A percentile compares a stretch with the other conserved stretches of the same genome.
These are phyloP conservation scores for Boletus huronensis DNA, from an alignment of 768 basidiomycete species.

Conservation along the genomic window DNA sequence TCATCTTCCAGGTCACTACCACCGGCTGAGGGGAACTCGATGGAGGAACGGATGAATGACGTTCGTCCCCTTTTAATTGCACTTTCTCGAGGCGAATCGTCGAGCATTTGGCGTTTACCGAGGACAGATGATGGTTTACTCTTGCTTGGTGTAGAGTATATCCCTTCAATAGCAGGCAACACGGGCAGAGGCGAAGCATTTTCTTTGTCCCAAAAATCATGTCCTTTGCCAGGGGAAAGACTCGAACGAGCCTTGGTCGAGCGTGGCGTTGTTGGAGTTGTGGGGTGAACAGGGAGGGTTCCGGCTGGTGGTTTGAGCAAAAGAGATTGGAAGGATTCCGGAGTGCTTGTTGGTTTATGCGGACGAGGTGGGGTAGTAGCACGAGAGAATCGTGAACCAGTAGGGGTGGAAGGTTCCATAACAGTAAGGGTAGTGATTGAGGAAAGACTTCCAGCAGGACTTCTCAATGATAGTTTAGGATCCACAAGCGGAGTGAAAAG, in stretches of 20 bases:
- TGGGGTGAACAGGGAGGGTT: conserved; percentile 25
- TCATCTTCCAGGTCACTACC: conserved; percentile 33
- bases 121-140: conserved; percentile 25
- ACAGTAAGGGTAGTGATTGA: neutral
- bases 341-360: conserved; percentile 33
- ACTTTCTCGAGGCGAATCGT: conserved; percentile 32
- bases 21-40: conserved; percentile 24
- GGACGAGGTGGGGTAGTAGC: conserved; percentile 36
- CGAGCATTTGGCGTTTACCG: conserved; percentile 45
- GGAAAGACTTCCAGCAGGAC: conserved; percentile 1
- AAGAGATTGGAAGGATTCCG: conserved; percentile 31
- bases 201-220: conserved; percentile 51
- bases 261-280: conserved; percentile 34
- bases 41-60: conserved; percentile 32
- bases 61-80: conserved; percentile 26
- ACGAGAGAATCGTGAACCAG: conserved; percentile 17
- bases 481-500: conserved; percentile 16
- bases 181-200: conserved; percentile 45
- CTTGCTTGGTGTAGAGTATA: conserved; percentile 35
- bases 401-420: conserved; percentile 30
- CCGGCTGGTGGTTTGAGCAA: conserved; percentile 25
- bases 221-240: conserved; percentile 38
- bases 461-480: conserved; percentile 2
- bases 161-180: conserved; percentile 45
- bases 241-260: conserved; percentile 18